These are phyloP conservation scores for Linnemannia elongata DNA, from an alignment of 192 early-diverging fungal genomes.

Conservation along the genomic window DNA sequence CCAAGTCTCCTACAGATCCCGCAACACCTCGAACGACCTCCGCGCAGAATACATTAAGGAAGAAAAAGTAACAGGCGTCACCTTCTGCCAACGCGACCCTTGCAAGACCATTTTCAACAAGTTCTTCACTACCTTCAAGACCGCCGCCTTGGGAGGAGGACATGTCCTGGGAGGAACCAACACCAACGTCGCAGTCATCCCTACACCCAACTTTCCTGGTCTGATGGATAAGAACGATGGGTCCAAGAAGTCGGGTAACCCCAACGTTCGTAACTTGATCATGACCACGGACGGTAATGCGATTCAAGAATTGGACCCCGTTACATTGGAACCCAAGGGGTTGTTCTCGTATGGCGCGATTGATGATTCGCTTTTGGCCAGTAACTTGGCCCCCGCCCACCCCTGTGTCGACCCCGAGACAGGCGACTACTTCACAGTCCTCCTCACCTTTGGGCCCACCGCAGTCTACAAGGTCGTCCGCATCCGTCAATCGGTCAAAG, in stretches of 20 bases:
- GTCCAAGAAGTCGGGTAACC: not conserved
- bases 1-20: slow-evolving; percentile 38
- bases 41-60: slow-evolving; percentile 36
- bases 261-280: slow-evolving; percentile 35
- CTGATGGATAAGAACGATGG: slow-evolving; percentile 8
- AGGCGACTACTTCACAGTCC: slow-evolving; percentile 50
- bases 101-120: slow-evolving; percentile 59
- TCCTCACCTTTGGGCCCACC: slow-evolving; percentile 53
- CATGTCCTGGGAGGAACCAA: slow-evolving; percentile 26
- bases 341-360: slow-evolving; percentile 49
- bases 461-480: slow-evolving; percentile 50
- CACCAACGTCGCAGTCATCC: slow-evolving; percentile 26
- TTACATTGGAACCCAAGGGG: slow-evolving; percentile 54
- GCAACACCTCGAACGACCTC: slow-evolving; percentile 43
- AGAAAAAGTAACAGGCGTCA: slow-evolving; percentile 27
- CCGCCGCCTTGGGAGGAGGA: slow-evolving; percentile 27
- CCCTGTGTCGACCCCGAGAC: slow-evolving; percentile 56
- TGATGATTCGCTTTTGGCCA: slow-evolving; percentile 36
- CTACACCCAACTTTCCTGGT: slow-evolving; percentile 30
- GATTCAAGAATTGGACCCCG: slow-evolving; percentile 57
- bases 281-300: slow-evolving; percentile 61
- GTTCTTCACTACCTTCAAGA: slow-evolving; percentile 58
- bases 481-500: slow-evolving; percentile 33
- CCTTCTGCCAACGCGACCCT: slow-evolving; percentile 53
- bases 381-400: slow-evolving; percentile 57